These are phyloP conservation scores for Schrenkiella parvula DNA, from an alignment of 345 rosid genomes.

Conservation along the genomic window DNA sequence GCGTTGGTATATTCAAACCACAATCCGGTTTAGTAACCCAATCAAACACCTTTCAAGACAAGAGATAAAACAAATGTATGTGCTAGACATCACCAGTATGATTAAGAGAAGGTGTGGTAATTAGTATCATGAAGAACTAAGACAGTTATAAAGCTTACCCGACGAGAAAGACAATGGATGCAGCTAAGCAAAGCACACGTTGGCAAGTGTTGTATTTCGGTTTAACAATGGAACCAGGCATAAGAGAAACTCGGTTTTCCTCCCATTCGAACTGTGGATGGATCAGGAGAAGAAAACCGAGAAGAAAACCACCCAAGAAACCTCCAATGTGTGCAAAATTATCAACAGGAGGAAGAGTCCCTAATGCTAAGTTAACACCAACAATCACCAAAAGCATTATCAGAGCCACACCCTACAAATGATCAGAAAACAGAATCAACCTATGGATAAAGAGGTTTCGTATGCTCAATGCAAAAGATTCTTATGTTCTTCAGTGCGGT, in stretches of 20 bases:
- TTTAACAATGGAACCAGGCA: conserved; percentile 50
- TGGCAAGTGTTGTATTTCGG: conserved; percentile 78
- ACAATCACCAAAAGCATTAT: conserved; percentile 62
- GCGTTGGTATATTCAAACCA: background rate
- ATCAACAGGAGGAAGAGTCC: conserved; percentile 92
- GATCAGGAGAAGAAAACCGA: conserved; percentile 58
- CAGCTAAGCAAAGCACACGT: conserved; percentile 45
- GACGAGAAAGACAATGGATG: conserved; percentile 42
- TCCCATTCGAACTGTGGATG: conserved; percentile 84
- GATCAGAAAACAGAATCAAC: background rate
- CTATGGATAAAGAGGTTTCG: background rate
- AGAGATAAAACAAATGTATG: background rate
- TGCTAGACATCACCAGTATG: background rate
- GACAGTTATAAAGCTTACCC: conserved; percentile 54
- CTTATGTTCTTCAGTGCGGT: background rate
- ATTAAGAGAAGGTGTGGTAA: background rate
- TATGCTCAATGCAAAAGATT: background rate
- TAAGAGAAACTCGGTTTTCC: conserved; percentile 41
- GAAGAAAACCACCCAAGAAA: conserved; percentile 63
- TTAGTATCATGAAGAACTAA: background rate
- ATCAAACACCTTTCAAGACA: background rate
- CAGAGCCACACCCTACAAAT: conserved; percentile 60
- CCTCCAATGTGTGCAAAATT: conserved; percentile 95
- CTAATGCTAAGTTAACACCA: conserved; percentile 66
- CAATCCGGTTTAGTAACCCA: background rate